These are phyloP conservation scores for Aciculoconidium aculeatum DNA, from an alignment of 805 yeast genomes.

Conservation along the genomic window DNA sequence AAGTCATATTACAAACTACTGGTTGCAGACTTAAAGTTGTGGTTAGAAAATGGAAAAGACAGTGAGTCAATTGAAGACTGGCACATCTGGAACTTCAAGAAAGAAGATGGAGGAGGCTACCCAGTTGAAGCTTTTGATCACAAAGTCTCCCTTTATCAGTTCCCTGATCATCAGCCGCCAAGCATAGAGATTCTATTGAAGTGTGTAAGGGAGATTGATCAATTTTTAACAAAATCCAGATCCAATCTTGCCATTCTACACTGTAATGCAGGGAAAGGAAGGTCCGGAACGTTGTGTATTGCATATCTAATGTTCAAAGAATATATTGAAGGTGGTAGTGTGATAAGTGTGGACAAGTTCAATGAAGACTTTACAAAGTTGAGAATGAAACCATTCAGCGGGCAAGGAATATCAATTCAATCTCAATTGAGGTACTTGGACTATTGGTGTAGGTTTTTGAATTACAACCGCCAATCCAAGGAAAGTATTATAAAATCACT, in stretches of 20 bases:
- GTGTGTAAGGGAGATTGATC: constrained; percentile 40
- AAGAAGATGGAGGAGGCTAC: constrained; percentile 48
- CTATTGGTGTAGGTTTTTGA: constrained; percentile 39
- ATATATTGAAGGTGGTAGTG: constrained; percentile 2
- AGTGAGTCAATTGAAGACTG: constrained; percentile 40
- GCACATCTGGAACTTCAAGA: constrained; percentile 63
- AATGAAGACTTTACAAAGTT: constrained; percentile 45
- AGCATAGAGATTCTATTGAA: constrained; percentile 47
- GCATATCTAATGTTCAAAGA: constrained; percentile 56
- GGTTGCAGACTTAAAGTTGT: constrained; percentile 44
- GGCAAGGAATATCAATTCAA: constrained; percentile 63
- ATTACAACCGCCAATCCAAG: not conserved
- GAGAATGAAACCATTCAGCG: constrained; percentile 52
- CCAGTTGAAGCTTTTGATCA: constrained; percentile 31
- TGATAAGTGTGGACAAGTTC: constrained; percentile 37
- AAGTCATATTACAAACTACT: constrained; percentile 47
- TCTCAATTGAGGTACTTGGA: constrained; percentile 64
- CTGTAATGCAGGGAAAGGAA: constrained; percentile 88
- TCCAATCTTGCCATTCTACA: constrained; percentile 59
- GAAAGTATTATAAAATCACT: not conserved
- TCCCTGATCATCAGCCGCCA: constrained; percentile 77
- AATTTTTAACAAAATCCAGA: constrained; percentile 24
- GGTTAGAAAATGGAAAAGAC: constrained; percentile 31
- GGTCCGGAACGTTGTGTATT: constrained; percentile 74
- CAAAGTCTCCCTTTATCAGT: constrained; percentile 44